Evolutionary conservation across 2,329 filamentous ascomycete genomes (phyloP).

Genomic region (Diaporthe caulivora): DNA sequence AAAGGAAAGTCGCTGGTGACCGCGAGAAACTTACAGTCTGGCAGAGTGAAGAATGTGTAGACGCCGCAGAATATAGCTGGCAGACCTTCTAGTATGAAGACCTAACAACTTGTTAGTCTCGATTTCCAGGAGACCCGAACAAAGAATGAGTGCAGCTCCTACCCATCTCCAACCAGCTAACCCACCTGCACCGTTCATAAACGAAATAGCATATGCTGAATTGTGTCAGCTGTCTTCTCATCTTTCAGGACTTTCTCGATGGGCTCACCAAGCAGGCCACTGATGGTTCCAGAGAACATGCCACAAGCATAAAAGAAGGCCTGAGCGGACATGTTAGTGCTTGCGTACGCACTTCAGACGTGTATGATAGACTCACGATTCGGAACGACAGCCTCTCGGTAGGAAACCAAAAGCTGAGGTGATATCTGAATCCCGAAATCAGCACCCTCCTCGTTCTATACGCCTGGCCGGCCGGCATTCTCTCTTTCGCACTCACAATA

Average conservation of each 20-base stretch:
- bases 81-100: constrained; percentile 46
- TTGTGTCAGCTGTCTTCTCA: neutral
- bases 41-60: constrained; percentile 44
- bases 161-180: constrained; percentile 47
- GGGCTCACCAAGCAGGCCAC: constrained; percentile 43
- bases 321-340: constrained; percentile 19
- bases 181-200: constrained; percentile 44
- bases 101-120: constrained; percentile 35
- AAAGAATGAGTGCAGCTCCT: neutral
- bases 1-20: too few species aligned
- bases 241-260: too few species aligned
- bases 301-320: constrained; percentile 51
- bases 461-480: accelerated
- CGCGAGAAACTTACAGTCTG: constrained; percentile 41
- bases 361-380: constrained; percentile 41
- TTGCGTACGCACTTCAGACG: too few species aligned
- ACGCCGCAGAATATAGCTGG: constrained; percentile 44
- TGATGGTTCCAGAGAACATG: constrained; percentile 50
- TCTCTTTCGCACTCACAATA: constrained; percentile 34
- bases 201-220: constrained; percentile 45
- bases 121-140: accelerated
- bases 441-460: neutral
- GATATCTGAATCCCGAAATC: constrained; percentile 39
- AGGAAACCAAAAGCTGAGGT: constrained; percentile 50
- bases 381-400: constrained; percentile 48